Base-by-base conservation (phyloP, 2,329 filamentous ascomycete species). In the Gaeumannomyces sp. region DNA sequence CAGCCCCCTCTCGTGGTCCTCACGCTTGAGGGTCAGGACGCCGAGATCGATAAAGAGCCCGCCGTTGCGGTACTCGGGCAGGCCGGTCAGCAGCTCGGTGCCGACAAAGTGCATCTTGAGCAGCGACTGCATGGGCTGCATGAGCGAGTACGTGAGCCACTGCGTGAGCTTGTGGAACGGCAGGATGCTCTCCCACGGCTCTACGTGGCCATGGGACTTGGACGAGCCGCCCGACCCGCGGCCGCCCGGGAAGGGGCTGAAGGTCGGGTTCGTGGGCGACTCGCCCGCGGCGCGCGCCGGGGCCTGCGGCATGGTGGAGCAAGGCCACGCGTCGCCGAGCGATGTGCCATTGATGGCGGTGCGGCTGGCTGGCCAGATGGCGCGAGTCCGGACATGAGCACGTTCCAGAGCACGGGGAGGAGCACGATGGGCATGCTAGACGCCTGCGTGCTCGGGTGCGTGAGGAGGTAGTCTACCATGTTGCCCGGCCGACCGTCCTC, bases 311-410 rank as follows among this genome's bases (percentile, higher is more conserved):
- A 98, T 92, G 38, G 88, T 86, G 14, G 85, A 87, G 77, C 93
- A 97, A 0, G 89, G 91, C 95, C 95, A 99, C 29, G 95, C 94
- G 73, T 99, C 95, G 64, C 95, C 95, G 22, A 99, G 86, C 0
- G 93, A 87, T 33, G 91, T 83, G 2, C 93, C 93, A 73, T 97
- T 92, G 70, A 99, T 89, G 68, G 90, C 87, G 0, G 94, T 97
- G 67, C 94, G 88, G 0, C 91, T 92, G 0, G 86, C 78, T 0
- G 95, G 94, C 95, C 95, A 99, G 74, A 98, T 96, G 1, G 85
- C 4, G 87, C 85, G 13, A 99, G 82, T 10, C 93, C 92, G 65
- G 92, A 89, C 87, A 97, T 96, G 14, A 99, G 85, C 1, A 94
- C 87, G 67, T 88, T 88, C 95, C 95, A 99, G 10, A 99, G 81